Evolutionary conservation across 2,329 filamentous ascomycete species (phyloP).

Genomic region (Botrytis elliptica): DNA sequence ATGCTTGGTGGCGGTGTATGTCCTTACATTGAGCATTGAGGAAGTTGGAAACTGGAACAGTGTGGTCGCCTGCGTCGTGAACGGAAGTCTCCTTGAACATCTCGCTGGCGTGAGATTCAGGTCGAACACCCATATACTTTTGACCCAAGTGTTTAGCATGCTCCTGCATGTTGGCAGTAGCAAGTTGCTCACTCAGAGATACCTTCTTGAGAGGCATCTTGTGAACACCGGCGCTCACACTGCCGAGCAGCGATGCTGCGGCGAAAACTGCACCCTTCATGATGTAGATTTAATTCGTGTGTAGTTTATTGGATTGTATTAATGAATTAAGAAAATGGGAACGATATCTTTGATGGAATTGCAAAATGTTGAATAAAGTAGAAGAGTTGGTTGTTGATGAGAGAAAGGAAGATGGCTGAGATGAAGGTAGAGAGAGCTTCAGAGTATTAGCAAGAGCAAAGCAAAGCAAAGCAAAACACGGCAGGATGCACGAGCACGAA

Average conservation of each 20-base stretch:
- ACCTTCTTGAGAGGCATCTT: constrained; percentile 98
- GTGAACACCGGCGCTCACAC: constrained; percentile 82
- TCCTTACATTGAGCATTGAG: constrained; percentile 93
- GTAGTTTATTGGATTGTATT: constrained; percentile 20
- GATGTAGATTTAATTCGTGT: constrained; percentile 34
- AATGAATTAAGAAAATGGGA: constrained; percentile 13
- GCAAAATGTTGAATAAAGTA: constrained; percentile 27
- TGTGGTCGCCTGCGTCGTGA: constrained; percentile 66
- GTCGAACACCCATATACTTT: constrained; percentile 90
- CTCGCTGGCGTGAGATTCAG: constrained; percentile 66
- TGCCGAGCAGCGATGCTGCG: constrained; percentile 71
- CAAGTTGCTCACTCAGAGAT: constrained; percentile 86
- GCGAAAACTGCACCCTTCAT: constrained; percentile 89
- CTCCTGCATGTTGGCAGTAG: constrained; percentile 75
- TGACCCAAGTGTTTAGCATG: constrained; percentile 83
- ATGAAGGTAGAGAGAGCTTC: background rate
- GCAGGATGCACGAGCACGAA: constrained; percentile 6
- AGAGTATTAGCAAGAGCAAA: constrained; percentile 1
- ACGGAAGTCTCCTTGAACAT: constrained; percentile 76
- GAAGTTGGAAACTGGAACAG: constrained; percentile 93
- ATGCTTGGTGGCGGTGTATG: background rate
- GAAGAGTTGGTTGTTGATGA: constrained; percentile 26
- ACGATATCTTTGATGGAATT: constrained; percentile 25
- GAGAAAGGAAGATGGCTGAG: constrained; percentile 21
- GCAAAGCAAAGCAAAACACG: background rate